Evolutionary conservation across 2,329 filamentous ascomycete species (phyloP).

Genomic region (Aspergillus ibericus): DNA sequence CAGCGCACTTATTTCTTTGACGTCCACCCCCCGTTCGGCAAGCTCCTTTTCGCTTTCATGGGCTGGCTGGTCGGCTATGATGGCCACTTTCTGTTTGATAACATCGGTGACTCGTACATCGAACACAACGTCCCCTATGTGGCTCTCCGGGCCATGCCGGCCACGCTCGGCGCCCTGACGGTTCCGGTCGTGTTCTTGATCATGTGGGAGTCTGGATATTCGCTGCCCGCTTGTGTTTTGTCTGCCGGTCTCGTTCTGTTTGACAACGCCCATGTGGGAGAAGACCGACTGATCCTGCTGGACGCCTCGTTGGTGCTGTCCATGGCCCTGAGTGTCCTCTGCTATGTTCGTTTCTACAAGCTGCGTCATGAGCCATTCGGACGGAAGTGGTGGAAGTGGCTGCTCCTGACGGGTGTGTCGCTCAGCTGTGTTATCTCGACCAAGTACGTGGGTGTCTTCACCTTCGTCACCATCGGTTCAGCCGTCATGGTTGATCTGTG

Average conservation of each 20-base stretch:
- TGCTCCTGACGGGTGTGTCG: constrained; percentile 88
- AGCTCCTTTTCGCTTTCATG: constrained; percentile 94
- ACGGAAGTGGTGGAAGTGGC: constrained; percentile 99
- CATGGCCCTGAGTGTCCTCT: constrained; percentile 91
- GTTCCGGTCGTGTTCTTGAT: constrained; percentile 93
- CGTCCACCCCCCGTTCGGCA: constrained; percentile 96
- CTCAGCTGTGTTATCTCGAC: constrained; percentile 97
- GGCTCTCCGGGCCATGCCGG: constrained; percentile 89
- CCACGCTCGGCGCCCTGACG: constrained; percentile 85
- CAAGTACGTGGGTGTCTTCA: constrained; percentile 96
- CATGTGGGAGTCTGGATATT: constrained; percentile 99
- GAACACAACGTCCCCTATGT: constrained; percentile 96
- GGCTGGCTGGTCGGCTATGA: constrained; percentile 98
- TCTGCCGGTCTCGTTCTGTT: constrained; percentile 85
- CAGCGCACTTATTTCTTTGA: constrained; percentile 99
- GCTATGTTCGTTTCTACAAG: constrained; percentile 98
- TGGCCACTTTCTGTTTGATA: constrained; percentile 96
- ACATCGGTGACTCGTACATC: constrained; percentile 98
- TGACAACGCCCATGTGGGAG: constrained; percentile 96
- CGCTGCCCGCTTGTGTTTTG: constrained; percentile 84
- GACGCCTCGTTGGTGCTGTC: constrained; percentile 92
- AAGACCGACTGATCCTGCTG: constrained; percentile 90
- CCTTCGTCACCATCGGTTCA: constrained; percentile 93
- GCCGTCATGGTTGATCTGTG: constrained; percentile 93
- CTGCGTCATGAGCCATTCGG: constrained; percentile 83